Evolutionary conservation across 2,329 filamentous ascomycete species (phyloP), one percentile per base, ranked within the genome.

Genomic region (Helotiales sp.): DNA sequence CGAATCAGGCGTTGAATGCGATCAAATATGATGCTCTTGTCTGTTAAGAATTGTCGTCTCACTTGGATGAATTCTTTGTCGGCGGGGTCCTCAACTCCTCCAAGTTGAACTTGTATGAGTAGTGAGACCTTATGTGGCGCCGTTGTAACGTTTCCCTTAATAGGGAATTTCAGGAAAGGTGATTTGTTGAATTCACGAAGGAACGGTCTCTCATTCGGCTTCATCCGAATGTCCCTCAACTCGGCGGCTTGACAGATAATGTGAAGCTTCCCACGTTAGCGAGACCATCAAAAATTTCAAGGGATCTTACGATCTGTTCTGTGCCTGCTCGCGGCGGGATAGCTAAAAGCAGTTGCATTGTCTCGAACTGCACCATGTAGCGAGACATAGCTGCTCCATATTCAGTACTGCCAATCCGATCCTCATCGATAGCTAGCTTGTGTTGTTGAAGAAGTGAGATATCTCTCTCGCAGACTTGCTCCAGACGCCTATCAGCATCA

Each of bases 341-440:
- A 0, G 81, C 81, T 50, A 95, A 79, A 15, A 96, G 82, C 1
- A 83, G 77, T 72, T 88, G 90, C 92, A 96, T 96, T 0, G 92
- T 96, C 43, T 90, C 85, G 72, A 94, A 94, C 24, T 87, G 87
- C 2, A 96, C 82, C 80, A 93, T 95, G 76, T 95, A 96, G 57
- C 88, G 86, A 50, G 92, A 91, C 93, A 97, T 96, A 4, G 90
- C 90, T 64, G 90, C 84, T 1, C 93, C 93, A 74, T 91, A 92
- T 58, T 89, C 87, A 0, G 91, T 95, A 52, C 87, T 88, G 28
- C 79, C 82, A 57, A 95, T 83, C 3, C 78, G 78, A 0, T 81
- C 77, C 1, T 78, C 76, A 22, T 77, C 68, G 1, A 82, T 82
- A 13, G 93, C 81, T 6, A 96, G 81, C 0, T 84, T 80, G 43